Evolutionary conservation across 2,329 filamentous ascomycete species (phyloP).

Genomic region (Trichoderma atrobrunneum): DNA sequence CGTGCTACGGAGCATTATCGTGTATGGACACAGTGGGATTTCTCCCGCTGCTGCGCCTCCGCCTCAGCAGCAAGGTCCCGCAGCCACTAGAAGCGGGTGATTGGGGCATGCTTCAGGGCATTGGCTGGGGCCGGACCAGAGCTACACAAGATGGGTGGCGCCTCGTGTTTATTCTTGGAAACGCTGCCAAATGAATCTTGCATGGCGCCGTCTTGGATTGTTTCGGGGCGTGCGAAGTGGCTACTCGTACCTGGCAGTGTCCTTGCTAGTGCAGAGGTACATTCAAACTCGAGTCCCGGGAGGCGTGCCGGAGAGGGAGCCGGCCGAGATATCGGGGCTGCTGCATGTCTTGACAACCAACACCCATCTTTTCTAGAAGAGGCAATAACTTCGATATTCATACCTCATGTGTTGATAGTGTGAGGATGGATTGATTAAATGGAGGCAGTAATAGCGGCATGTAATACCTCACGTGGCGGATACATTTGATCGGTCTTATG

Average conservation of each 20-base stretch:
- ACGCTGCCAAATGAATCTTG: not conserved
- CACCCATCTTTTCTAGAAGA: not conserved
- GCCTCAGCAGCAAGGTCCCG: conserved; percentile 3
- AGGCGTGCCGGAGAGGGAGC: not conserved
- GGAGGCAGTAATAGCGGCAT: not conserved
- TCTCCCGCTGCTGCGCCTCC: conserved; percentile 11
- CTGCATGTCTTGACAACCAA: not conserved
- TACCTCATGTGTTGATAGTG: not conserved
- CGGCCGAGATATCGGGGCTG: not conserved
- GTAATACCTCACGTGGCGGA: not conserved
- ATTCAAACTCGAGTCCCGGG: not conserved
- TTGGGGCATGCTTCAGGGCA: conserved; percentile 14
- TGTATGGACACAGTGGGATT: not conserved
- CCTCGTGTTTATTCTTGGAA: conserved; percentile 16
- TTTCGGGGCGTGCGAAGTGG: not conserved
- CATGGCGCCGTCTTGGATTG: not conserved
- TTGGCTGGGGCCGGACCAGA: not conserved
- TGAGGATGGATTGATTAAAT: not conserved
- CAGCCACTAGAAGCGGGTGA: conserved; percentile 17
- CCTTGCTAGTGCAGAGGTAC: not conserved
- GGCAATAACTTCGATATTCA: not conserved
- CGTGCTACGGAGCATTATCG: not conserved
- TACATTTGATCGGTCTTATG: not conserved
- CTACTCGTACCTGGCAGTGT: not conserved
- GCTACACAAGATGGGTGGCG: not conserved